Base-by-base conservation (phyloP, 129 eudicot species). In the Saposhnikovia divaricata region DNA sequence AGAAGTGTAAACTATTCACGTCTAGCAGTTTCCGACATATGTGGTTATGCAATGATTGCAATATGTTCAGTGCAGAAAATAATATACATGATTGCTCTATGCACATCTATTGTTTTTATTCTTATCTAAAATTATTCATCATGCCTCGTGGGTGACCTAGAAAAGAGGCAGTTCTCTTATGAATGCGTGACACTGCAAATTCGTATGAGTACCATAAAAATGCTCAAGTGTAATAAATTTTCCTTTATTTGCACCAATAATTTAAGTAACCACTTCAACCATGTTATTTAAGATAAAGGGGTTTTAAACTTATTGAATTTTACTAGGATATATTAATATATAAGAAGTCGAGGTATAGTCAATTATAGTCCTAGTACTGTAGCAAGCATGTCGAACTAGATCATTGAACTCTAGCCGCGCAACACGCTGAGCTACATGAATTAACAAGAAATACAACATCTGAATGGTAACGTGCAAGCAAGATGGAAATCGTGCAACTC, bases 1-100 rank as follows among this genome's bases (percentile, higher is more conserved):
- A 69, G 61, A 73, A 40, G 59, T 34, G 68, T 78, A 39, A 76
- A 57, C 46, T 65, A 72, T 69, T 53, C 66, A 70, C 37, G 72
- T 18, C 45, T 13, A 70, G 72, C 8, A 65, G 40, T 31, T 66
- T 66, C 42, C 4, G 2, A 15, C 42, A 12, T 28, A 66, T 66
- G 15, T 4, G 21, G 40, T 28, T 65, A 57, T 57, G 13, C 25
- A 57, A 27, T 57, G 66, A 55, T n/a, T 23, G 13, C 2, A 34
- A 34, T 34, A 34, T 34, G 37, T 34, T 34, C 37, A 34, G 37
- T 31, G 37, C 37, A 34, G 37, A 34, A 34, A 34, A 34, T 34
- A 34, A 34, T 34, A 34, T 34, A 34, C 37, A 0, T 34, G 37
- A 23, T 23, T 57, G 31, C 0, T 23, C 66, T 23, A 57, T 57